Base-by-base conservation (phyloP, 805 yeast genomes). In the Kodamaea sagamina region DNA sequence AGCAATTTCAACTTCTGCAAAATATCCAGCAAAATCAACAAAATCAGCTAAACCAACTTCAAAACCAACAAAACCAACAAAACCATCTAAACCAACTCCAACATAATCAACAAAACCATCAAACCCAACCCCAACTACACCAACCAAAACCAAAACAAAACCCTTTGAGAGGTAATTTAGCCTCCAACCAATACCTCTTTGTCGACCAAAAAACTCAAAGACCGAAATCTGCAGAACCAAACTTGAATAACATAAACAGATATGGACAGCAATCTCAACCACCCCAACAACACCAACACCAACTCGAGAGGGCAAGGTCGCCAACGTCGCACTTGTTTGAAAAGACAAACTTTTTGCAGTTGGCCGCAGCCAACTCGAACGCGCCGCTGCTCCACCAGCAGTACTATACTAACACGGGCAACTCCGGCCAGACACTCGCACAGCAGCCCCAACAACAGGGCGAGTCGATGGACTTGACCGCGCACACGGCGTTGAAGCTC, bases 401-500 rank as follows among this genome's bases (percentile, higher is more conserved):
- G 36, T 40, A 32, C 25, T 44, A 47, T 18, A 32, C 19, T 36
- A 19, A 26, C 42, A 25, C 45, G 18, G 21, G 25, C 26, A 21
- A 17, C 36, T 36, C 22, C 15, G 39, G 44, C 11, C 52, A 55
- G 22, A 54, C 47, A 31, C 27, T 36, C 5, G 35, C 39, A 40
- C 36, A 31, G 12, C 34, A 29, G 11, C 6, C 34, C 11, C 15
- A 32, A 18, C 28, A 41, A 32, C 41, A 31, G 40, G 32, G 31
- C 39, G 39, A 48, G 43, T 27, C 42, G n/a, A 39, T 50, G 44
- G 66, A 61, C 35, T 29, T 61, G 27, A 55, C 61, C 32, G 57
- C 67, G n/a, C 67, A 64, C 44, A 61, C 66, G 11, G 76, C 78
- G n/a, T 62, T 77, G 61, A 82, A 82, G 55, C 63, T 82, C 49